Conservation (phyloP, 2,329 filamentous ascomycete species). For the Dactylellina haptotyla region DNA sequence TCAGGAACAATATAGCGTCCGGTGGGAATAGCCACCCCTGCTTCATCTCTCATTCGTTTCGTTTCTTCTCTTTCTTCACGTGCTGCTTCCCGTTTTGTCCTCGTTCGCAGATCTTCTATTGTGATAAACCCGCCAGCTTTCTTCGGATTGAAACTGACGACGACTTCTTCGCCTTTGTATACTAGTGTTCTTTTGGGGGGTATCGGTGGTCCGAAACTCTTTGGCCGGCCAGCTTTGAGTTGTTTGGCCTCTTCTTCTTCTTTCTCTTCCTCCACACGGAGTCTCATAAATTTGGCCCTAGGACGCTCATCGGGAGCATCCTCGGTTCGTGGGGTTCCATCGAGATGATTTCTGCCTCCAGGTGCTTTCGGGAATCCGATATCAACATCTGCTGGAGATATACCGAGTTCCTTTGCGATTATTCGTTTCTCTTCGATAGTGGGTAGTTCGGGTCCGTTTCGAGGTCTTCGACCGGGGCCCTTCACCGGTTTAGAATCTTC, state of each 20-base stretch:
- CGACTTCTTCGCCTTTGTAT: slow-evolving; percentile 8
- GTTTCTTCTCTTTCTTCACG: no score
- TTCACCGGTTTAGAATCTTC: slow-evolving; percentile 1
- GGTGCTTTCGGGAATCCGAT: slow-evolving; percentile 15
- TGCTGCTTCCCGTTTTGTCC: no score
- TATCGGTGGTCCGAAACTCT: background rate
- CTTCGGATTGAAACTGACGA: slow-evolving; percentile 6
- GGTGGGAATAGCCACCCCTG: background rate
- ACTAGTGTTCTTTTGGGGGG: slow-evolving; percentile 7
- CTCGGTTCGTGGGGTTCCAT: background rate
- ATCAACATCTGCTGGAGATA: background rate
- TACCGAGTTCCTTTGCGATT: slow-evolving; percentile 3
- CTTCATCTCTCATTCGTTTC: background rate
- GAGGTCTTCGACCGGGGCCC: background rate
- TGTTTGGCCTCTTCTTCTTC: no score
- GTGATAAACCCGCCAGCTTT: no score
- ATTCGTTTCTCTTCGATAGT: background rate
- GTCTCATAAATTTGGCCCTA: no score
- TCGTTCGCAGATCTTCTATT: no score
- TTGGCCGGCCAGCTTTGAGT: no score
- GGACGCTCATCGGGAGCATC: background rate
- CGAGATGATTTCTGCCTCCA: background rate
- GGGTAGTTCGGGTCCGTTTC: background rate
- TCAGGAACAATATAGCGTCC: background rate
- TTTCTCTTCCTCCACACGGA: no score